Evolutionary conservation across 1,284 basidiomycete species (phyloP).

Genomic region (Bondarzewia mesenterica): DNA sequence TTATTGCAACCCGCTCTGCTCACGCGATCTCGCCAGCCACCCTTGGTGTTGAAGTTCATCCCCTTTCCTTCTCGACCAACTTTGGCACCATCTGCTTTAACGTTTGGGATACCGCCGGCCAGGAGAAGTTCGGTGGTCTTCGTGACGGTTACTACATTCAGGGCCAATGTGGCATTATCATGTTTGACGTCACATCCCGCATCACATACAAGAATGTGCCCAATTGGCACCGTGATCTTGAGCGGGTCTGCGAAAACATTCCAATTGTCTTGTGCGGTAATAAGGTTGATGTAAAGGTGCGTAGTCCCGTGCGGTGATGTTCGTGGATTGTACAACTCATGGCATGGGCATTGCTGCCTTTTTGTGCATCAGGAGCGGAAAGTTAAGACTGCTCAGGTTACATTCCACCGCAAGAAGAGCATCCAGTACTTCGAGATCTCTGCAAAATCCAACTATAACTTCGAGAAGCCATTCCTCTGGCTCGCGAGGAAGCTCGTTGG

Average conservation of each 20-base stretch:
- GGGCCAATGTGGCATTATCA: constrained; percentile 99
- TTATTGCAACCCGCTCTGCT: neutral
- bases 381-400: constrained; percentile 98
- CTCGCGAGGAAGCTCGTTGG: constrained; percentile 97
- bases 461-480: constrained; percentile 99
- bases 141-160: constrained; percentile 99
- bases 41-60: constrained; percentile 99
- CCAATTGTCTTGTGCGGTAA: constrained; percentile 99
- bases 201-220: constrained; percentile 99
- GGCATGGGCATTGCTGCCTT: neutral
- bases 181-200: constrained; percentile 99
- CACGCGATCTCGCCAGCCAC: constrained; percentile 58
- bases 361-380: constrained; percentile 79
- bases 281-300: constrained; percentile 99
- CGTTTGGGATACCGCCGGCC: constrained; percentile 99
- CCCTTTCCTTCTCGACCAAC: constrained; percentile 95
- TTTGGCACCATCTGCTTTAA: constrained; percentile 99
- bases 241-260: constrained; percentile 99
- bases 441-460: constrained; percentile 99
- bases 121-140: constrained; percentile 99
- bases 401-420: constrained; percentile 99
- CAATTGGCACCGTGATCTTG: constrained; percentile 99
- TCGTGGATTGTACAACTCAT: neutral
- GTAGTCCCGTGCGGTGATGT: constrained; percentile 16
- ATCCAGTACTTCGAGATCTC: constrained; percentile 99